Evolutionary conservation across 768 basidiomycete species (phyloP).

Genomic region (Amanita exitialis): DNA sequence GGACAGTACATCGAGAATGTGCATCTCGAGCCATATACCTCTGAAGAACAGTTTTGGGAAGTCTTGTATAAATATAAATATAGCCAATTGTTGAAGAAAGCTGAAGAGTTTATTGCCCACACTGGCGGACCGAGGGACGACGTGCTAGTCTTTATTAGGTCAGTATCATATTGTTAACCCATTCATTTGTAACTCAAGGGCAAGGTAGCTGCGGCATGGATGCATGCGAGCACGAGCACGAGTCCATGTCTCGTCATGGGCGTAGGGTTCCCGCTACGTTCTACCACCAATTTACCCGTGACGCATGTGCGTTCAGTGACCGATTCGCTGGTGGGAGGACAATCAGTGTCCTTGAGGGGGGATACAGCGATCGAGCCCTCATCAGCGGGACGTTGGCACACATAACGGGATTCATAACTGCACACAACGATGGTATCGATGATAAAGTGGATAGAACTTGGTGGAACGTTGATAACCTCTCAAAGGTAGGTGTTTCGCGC

Average conservation of each 20-base stretch:
- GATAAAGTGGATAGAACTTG: constrained; percentile 37
- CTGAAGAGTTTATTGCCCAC: constrained; percentile 56
- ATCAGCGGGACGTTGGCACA: constrained; percentile 80
- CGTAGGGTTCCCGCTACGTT: constrained; percentile 85
- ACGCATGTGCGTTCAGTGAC: constrained; percentile 57
- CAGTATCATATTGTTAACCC: constrained; percentile 7
- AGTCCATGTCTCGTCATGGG: constrained; percentile 85
- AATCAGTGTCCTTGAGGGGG: constrained; percentile 90
- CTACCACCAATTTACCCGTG: constrained; percentile 73
- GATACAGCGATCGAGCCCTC: constrained; percentile 87
- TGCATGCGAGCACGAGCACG: constrained; percentile 85
- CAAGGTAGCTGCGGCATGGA: constrained; percentile 80
- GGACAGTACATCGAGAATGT: constrained; percentile 86
- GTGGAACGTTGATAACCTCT: constrained; percentile 58
- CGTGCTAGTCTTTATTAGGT: constrained; percentile 85
- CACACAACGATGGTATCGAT: constrained; percentile 11
- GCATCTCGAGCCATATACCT: constrained; percentile 66
- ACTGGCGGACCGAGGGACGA: constrained; percentile 61
- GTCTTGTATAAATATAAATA: constrained; percentile 63
- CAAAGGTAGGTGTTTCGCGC: constrained; percentile 31
- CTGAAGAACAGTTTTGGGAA: constrained; percentile 68
- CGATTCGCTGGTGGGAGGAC: constrained; percentile 56
- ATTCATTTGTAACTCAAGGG: neutral
- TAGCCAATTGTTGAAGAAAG: constrained; percentile 49
- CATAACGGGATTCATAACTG: constrained; percentile 48